These are phyloP conservation scores for Talaromyces pinophilus DNA, from an alignment of 2,329 filamentous ascomycete species.

Conservation along the genomic window DNA sequence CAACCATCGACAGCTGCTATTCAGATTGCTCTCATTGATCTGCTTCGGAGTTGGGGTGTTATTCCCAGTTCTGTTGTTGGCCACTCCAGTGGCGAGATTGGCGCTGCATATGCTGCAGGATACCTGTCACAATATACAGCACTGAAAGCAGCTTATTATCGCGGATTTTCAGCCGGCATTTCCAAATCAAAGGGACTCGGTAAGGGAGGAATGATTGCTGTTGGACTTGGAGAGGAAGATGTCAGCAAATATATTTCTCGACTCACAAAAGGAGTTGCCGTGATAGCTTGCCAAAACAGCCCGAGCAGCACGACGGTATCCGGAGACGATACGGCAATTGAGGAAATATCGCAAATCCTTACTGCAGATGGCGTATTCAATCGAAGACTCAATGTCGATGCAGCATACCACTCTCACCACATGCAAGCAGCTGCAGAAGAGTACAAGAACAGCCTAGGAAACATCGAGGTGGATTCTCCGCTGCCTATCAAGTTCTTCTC, in stretches of 20 bases:
- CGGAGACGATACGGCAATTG: conserved; percentile 32
- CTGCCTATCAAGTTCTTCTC: conserved; percentile 19
- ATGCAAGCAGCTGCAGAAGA: conserved; percentile 38
- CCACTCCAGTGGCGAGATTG: conserved; percentile 28
- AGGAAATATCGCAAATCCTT: conserved; percentile 26
- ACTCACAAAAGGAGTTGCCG: conserved; percentile 29
- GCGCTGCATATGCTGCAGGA: conserved; percentile 28
- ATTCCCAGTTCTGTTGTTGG: conserved; percentile 21
- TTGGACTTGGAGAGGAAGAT: conserved; percentile 27
- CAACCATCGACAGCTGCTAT: conserved; percentile 29
- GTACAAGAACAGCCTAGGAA: conserved; percentile 27
- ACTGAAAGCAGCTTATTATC: conserved; percentile 25
- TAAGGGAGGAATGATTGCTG: conserved; percentile 34
- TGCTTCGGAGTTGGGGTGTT: conserved; percentile 23
- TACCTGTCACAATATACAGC: conserved; percentile 28
- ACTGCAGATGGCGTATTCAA: conserved; percentile 6
- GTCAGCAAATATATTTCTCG: conserved; percentile 23
- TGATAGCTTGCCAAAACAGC: conserved; percentile 44
- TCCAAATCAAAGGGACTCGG: conserved; percentile 20
- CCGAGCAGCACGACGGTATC: conserved; percentile 40
- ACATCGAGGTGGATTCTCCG: not conserved
- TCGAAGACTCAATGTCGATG: not conserved
- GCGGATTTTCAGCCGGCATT: conserved; percentile 28
- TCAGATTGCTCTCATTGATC: conserved; percentile 26
- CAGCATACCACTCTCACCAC: conserved; percentile 39